Percentiles rank a stretch among this genome's conserved stretches.
Evolutionary conservation across 371 early-diverging fungal genomes (phyloP).

Genomic region (Thermomucor indicae-seudaticae): DNA sequence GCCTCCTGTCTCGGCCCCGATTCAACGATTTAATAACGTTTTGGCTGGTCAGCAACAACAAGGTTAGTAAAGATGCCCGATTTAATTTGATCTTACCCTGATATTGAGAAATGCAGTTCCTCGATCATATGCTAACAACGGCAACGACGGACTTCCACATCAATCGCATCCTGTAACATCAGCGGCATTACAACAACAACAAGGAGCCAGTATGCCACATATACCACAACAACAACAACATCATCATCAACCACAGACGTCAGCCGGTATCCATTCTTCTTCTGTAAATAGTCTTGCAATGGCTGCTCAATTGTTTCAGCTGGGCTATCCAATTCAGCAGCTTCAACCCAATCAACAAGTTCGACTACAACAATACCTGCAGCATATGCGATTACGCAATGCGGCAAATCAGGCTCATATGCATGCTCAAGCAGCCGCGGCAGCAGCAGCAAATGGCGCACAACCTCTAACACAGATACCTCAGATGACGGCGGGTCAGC

Average conservation of each 20-base stretch:
- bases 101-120: background rate
- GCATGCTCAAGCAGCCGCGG: constrained; percentile 1
- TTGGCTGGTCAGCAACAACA: constrained; percentile 7
- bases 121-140: background rate
- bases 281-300: constrained; percentile 23
- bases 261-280: no score
- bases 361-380: constrained; percentile 34
- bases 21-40: constrained; percentile 22
- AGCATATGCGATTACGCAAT: constrained; percentile 36
- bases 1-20: constrained; percentile 21
- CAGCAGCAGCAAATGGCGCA: constrained; percentile 5
- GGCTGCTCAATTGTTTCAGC: constrained; percentile 39
- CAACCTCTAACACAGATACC: background rate
- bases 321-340: constrained; percentile 41
- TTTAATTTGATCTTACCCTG: background rate
- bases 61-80: background rate
- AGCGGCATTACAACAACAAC: constrained; percentile 9
- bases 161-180: no score
- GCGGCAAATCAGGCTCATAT: constrained; percentile 15
- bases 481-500: no score
- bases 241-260: constrained; percentile 10
- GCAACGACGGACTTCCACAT: constrained; percentile 1
- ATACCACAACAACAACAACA: background rate
- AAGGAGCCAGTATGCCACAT: constrained; percentile 12
- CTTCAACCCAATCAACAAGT: constrained; percentile 33